Conservation (phyloP, 1,284 basidiomycete genomes). For the Inonotus obliquus region DNA sequence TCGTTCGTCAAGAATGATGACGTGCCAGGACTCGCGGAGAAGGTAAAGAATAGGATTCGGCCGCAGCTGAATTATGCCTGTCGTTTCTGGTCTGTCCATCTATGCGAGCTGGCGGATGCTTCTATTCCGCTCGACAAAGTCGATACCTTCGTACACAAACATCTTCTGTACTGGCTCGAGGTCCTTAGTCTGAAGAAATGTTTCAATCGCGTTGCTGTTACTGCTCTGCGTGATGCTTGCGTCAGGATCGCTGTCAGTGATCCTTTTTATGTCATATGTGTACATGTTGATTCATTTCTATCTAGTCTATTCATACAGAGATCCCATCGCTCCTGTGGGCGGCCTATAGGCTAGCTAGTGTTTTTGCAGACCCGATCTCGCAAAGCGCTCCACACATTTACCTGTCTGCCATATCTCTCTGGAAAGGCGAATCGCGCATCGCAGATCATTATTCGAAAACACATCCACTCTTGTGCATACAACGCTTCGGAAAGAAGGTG, state of each 20-base stretch:
- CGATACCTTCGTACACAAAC: too few relatives aligned
- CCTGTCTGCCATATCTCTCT: background rate
- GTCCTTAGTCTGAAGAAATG: too few relatives aligned
- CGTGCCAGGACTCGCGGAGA: too few relatives aligned
- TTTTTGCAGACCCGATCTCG: background rate
- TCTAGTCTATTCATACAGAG: background rate
- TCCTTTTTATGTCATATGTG: background rate
- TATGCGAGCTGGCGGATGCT: too few relatives aligned
- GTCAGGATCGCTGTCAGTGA: background rate
- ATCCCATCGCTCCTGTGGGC: background rate
- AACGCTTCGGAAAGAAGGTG: background rate
- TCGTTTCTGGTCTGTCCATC: too few relatives aligned
- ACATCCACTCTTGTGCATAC: background rate
- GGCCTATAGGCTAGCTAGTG: background rate
- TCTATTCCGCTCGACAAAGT: too few relatives aligned
- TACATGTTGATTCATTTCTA: background rate
- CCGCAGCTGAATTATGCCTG: too few relatives aligned
- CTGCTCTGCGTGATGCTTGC: background rate
- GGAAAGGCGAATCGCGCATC: background rate
- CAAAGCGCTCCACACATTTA: background rate
- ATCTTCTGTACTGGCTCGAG: too few relatives aligned
- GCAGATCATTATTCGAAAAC: background rate
- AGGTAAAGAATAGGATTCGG: too few relatives aligned
- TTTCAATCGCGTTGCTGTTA: too few relatives aligned
- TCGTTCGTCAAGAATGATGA: too few relatives aligned